These are phyloP conservation scores for Entomophthora muscae DNA, from an alignment of 371 early-diverging fungal species.

Conservation along the genomic window DNA sequence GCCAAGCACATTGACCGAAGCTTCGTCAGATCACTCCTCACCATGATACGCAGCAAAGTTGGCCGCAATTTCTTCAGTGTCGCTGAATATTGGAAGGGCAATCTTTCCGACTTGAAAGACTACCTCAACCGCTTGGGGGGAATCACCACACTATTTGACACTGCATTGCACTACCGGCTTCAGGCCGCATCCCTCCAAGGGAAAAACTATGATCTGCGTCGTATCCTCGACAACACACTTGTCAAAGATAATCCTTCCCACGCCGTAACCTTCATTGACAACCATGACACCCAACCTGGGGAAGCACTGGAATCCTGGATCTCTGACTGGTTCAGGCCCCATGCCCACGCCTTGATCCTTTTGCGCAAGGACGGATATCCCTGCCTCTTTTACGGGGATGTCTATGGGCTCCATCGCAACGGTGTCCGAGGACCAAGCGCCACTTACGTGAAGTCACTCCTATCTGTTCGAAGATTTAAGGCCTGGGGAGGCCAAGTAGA, in stretches of 20 bases:
- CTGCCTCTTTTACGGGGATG: slow-evolving; percentile 17
- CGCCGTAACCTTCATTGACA: slow-evolving; percentile 15
- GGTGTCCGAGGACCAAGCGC: slow-evolving; percentile 12
- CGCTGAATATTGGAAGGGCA: slow-evolving; percentile 18
- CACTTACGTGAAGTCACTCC: slow-evolving; percentile 12
- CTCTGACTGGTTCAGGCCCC: slow-evolving; percentile 15
- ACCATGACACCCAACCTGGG: slow-evolving; percentile 16
- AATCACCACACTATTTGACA: slow-evolving; percentile 19
- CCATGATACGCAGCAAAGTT: slow-evolving; percentile 13
- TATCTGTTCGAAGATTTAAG: slow-evolving; percentile 15
- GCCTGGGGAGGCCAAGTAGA: slow-evolving; percentile 22
- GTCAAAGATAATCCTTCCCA: slow-evolving; percentile 11
- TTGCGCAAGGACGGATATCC: slow-evolving; percentile 15
- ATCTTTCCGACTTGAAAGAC: slow-evolving; percentile 12
- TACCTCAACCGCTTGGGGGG: slow-evolving; percentile 14
- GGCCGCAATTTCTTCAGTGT: slow-evolving; percentile 17
- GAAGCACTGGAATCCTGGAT: slow-evolving; percentile 14
- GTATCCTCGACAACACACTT: slow-evolving; percentile 17
- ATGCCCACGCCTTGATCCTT: slow-evolving; percentile 16
- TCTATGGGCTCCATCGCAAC: no score
- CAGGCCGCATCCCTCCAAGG: slow-evolving; percentile 13
- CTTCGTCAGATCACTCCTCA: slow-evolving; percentile 16
- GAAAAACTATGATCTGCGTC: slow-evolving; percentile 15
- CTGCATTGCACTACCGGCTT: slow-evolving; percentile 20
- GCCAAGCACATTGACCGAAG: slow-evolving; percentile 18